Evolutionary conservation across 2,329 filamentous ascomycete genomes (phyloP), one percentile per base, ranked within the genome.

Genomic region (Pseudophaeomoniella oleicola): DNA sequence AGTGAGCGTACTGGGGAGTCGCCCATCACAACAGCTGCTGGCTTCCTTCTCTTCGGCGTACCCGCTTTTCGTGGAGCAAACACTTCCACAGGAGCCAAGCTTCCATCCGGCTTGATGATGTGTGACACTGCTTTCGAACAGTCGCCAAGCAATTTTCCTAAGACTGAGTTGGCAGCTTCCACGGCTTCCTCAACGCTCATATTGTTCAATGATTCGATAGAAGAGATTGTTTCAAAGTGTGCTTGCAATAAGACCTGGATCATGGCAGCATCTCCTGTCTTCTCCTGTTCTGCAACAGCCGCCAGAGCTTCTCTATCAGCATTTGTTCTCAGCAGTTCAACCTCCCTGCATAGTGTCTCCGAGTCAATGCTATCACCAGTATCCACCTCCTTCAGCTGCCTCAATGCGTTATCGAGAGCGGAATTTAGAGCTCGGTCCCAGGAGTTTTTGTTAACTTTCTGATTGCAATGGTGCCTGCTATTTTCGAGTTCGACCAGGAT

Each of bases 341-440:
- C 80, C 57, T 98, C 92, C 19, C 83, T 74, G 13, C 72, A 75
- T 43, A 98, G 62, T 40, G 68, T 81, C 10, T 78, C 72, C 35
- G 79, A 64, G 50, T 94, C 84, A 22, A 70, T 68, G 13, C 68
- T 67, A 42, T 84, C 78, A 9, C 67, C 66, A 11, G 67, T 65
- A 35, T 81, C 82, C n/a, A 78, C 71, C 22, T 78, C 71, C 37
- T 72, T 71, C 19, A 98, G 69, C 49, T 92, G 86, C 42, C 75
- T 72, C 40, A 94, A 63, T 47, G 84, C 84, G 52, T 92, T 84
- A 42, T 87, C 80, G 19, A 96, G 69, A 3, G 90, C 90, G 1
- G 84, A 84, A 50, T 93, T 87, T 42, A 98, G 70, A 32, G 78
- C 73, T 36, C 84, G 77, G 44, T 94, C 85, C 90, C 90, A 98